Evolutionary conservation across 1,139 yeast species (phyloP), one percentile per base, ranked within the genome.

Genomic region (Nakaseomyces sp.): DNA sequence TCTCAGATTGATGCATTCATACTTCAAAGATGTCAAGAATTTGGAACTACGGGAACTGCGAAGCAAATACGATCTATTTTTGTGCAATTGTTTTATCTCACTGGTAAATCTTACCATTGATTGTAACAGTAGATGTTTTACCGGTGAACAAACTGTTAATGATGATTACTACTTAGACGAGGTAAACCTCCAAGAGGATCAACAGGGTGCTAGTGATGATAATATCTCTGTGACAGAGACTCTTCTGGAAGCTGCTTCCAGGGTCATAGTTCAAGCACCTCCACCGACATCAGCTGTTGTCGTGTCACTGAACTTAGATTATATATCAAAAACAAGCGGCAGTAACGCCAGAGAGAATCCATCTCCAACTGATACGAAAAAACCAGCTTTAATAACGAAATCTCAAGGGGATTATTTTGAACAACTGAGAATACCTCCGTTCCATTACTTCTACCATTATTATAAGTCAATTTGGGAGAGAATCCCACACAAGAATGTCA

Each of bases 51-150:
- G 61, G 10, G 61, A 68, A 30, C 58, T 77, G 12, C 57, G 60
- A 20, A 65, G 72, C 15, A 69, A 68, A 22, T 65, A 60, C 25
- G 81, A 76, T 50, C 62, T 78, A 37, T 68, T 79, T 2, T 53
- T 75, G 29, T 73, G 75, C 39, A 78, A 74, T 53, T 72, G 68
- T 46, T 67, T 77, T 43, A 55, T 60, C 1, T 55, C 63, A 4
- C 53, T 77, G 33, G 58, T 53, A 16, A 56, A 60, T 16, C 39
- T 67, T 12, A 56, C 67, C 3, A 57, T 78, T 18, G 82, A 77
- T 51, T 56, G 77, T 41, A 65, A 66, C 43, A 76, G 81, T 16
- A 62, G 61, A 25, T 67, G 77, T 7, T 77, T 78, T 48, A 71
- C 47, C 2, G 45, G 50, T 22, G 55, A 56, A 37, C 36, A 41